Evolutionary conservation across 129 eudicot genomes (phyloP).

Genomic region (Sambucus nigra): DNA sequence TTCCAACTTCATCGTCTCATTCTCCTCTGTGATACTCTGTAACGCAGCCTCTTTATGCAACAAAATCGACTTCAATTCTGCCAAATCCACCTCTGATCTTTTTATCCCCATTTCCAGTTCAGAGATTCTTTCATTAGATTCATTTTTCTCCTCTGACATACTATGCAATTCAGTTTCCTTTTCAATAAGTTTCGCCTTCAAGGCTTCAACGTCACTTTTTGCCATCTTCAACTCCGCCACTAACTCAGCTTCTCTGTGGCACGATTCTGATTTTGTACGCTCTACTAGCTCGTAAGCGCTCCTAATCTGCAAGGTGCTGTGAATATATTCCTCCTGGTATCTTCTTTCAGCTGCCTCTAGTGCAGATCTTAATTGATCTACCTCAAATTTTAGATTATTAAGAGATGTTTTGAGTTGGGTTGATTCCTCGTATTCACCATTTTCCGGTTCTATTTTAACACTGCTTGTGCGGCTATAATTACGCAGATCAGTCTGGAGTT

Average conservation of each 20-base stretch:
- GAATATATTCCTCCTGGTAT: constrained; percentile 37
- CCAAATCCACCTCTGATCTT: constrained; percentile 25
- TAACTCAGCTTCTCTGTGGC: constrained; percentile 40
- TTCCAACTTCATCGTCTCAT: constrained; percentile 40
- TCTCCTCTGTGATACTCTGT: constrained; percentile 40
- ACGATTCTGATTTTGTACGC: constrained; percentile 35
- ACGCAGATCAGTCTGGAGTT: constrained; percentile 22
- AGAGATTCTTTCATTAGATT: constrained; percentile 21
- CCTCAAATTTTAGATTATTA: constrained; percentile 37
- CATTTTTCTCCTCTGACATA: constrained; percentile 57
- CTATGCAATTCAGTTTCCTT: constrained; percentile 83
- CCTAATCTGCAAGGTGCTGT: constrained; percentile 26
- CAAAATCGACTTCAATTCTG: constrained; percentile 40
- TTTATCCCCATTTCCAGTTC: constrained; percentile 40
- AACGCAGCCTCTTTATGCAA: constrained; percentile 40
- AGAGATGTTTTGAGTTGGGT: constrained; percentile 22
- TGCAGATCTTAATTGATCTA: constrained; percentile 32
- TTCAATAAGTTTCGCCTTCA: constrained; percentile 77
- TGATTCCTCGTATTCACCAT: constrained; percentile 9
- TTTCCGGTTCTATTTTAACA: background rate
- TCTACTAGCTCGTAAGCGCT: constrained; percentile 42
- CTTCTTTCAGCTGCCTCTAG: constrained; percentile 48
- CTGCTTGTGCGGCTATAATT: background rate
- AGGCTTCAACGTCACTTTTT: constrained; percentile 45
- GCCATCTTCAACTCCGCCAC: constrained; percentile 41